phyloP scores from a whole-genome alignment of 805 yeast genomes.

The Kuraishia capsulata region DNA sequence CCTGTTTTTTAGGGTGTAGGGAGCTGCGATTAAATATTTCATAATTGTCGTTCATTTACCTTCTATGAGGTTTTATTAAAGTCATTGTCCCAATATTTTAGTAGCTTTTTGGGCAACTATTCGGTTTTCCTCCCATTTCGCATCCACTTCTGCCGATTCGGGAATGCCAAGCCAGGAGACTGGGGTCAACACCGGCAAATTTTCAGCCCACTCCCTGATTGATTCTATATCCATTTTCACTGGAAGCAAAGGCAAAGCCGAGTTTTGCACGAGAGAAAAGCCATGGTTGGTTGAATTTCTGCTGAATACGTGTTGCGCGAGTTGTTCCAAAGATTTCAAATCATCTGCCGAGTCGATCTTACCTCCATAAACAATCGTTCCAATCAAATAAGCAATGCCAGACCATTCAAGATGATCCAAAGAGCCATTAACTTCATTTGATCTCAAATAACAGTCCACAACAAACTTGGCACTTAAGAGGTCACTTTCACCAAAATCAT shows the following conservation, averaged over 20 bases:
- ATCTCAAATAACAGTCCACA: conserved; percentile 26
- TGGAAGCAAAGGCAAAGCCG: neutral
- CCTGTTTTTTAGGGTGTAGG: too few relatives aligned
- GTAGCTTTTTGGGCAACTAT: neutral
- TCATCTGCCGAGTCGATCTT: conserved; percentile 40
- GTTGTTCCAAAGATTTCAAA: conserved; percentile 19
- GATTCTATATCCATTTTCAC: neutral
- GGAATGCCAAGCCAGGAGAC: neutral
- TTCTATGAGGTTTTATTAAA: too few relatives aligned
- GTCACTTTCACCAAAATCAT: conserved; percentile 75
- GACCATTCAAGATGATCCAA: conserved; percentile 42
- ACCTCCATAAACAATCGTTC: conserved; percentile 59
- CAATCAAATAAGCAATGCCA: conserved; percentile 37
- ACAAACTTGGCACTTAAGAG: conserved; percentile 38
- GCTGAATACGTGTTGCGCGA: conserved; percentile 31
- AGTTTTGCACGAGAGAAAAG: neutral
- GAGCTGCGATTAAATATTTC: too few relatives aligned
- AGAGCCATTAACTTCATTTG: conserved; percentile 42
- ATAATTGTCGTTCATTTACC: too few relatives aligned
- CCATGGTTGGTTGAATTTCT: neutral
- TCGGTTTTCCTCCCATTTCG: neutral
- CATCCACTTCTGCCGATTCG: neutral
- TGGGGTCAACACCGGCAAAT: neutral
- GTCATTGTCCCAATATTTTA: too few relatives aligned
- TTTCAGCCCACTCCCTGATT: neutral